Evolutionary conservation across 192 early-diverging fungal genomes (phyloP).

Genomic region (Linnemannia elongata): DNA sequence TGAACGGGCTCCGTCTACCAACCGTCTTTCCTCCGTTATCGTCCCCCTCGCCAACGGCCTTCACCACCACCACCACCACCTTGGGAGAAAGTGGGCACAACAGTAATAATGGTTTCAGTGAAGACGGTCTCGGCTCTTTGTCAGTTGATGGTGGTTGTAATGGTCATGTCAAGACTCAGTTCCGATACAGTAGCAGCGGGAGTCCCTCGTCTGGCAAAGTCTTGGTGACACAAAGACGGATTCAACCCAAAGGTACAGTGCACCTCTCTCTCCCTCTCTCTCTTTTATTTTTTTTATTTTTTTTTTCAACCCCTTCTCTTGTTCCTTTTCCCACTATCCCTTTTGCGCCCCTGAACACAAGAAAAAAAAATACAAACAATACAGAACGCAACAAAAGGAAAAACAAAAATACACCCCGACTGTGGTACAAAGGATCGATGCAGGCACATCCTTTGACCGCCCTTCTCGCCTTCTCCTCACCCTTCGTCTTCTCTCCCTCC

Average conservation of each 20-base stretch:
- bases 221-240: conserved; percentile 8
- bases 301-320: background rate
- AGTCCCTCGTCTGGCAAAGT: background rate
- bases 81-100: background rate
- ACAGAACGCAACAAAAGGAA: background rate
- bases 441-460: conserved; percentile 5
- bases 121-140: background rate
- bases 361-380: background rate
- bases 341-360: conserved; percentile 8
- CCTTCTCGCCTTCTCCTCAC: conserved; percentile 2
- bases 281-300: background rate
- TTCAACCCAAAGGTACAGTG: background rate
- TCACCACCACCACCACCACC: no score
- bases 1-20: background rate
- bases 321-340: background rate
- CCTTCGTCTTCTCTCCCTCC: background rate
- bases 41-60: background rate
- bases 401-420: background rate
- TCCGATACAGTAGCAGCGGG: conserved; percentile 21
- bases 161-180: background rate
- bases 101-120: background rate
- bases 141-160: no score
- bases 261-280: background rate
- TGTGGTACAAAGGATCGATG: conserved; percentile 7
- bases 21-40: background rate